Conservation (phyloP, 352 stramenopile species). For the Phytophthora hibernalis region DNA sequence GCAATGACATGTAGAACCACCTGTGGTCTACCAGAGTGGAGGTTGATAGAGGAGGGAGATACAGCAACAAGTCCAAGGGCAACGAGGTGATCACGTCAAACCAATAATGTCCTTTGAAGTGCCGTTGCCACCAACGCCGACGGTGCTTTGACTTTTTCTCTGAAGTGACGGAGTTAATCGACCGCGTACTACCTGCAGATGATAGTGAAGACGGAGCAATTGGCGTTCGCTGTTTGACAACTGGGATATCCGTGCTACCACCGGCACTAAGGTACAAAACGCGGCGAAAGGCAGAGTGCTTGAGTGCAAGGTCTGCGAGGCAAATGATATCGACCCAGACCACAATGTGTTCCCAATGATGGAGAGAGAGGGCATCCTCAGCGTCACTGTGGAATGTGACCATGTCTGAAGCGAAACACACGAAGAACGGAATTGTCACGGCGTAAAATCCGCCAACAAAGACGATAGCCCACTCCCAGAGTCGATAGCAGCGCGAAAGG, state of each 20-base stretch:
- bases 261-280: slow-evolving; percentile 47
- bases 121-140: slow-evolving; percentile 16
- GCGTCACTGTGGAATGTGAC: slow-evolving; percentile 23
- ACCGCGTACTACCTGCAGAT: slow-evolving; percentile 3
- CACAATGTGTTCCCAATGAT: slow-evolving; percentile 47
- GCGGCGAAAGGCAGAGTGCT: slow-evolving; percentile 59
- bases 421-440: slow-evolving; percentile 60
- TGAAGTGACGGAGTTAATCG: not conserved
- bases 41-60: slow-evolving; percentile 41
- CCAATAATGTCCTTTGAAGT: slow-evolving; percentile 16
- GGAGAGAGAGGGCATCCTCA: slow-evolving; percentile 9
- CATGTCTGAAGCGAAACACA: slow-evolving; percentile 62
- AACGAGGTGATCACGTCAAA: slow-evolving; percentile 48
- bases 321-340: slow-evolving; percentile 57
- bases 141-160: not conserved
- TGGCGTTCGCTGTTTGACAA: not conserved
- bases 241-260: slow-evolving; percentile 20
- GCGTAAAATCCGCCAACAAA: slow-evolving; percentile 65
- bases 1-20: slow-evolving; percentile 67
- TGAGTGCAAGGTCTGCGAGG: slow-evolving; percentile 60
- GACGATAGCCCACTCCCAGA: slow-evolving; percentile 66
- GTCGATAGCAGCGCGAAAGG: slow-evolving; percentile 51
- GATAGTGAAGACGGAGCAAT: not conserved
- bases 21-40: slow-evolving; percentile 26
- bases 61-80: slow-evolving; percentile 61